phyloP scores from a whole-genome alignment of 495 filamentous ascomycete genomes.

The Penicillium atrosanguineum region DNA sequence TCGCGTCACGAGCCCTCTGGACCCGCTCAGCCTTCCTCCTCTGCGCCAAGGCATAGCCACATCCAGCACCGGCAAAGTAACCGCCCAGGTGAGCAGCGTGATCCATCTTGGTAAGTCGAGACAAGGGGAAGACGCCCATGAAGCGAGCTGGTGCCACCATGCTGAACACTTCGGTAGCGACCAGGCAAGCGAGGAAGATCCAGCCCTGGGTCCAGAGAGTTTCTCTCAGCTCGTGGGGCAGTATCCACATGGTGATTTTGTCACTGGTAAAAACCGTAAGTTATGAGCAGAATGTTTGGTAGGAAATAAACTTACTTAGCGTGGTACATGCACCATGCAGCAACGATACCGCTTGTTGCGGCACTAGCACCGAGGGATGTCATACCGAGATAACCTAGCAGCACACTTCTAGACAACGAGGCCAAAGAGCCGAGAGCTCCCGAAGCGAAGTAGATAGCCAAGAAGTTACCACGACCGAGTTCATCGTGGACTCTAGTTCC shows the following conservation, averaged over 20 bases:
- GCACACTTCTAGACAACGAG: conserved; percentile 58
- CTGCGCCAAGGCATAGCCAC: conserved; percentile 25
- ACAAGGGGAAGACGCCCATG: conserved; percentile 21
- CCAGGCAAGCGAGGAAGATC: conserved; percentile 34
- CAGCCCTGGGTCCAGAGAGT: conserved; percentile 34
- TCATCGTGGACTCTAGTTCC: conserved; percentile 76
- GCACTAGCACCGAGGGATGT: conserved; percentile 72
- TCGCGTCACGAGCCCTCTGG: conserved; percentile 16
- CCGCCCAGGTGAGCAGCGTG: conserved; percentile 74
- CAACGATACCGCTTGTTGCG: conserved; percentile 64
- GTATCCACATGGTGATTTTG: conserved; percentile 41
- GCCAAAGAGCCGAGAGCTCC: conserved; percentile 65
- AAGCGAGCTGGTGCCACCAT: conserved; percentile 28
- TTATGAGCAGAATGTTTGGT: not conserved
- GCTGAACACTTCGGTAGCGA: conserved; percentile 38
- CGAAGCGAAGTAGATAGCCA: conserved; percentile 70
- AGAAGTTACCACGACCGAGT: conserved; percentile 79
- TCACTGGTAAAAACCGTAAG: conserved; percentile 26
- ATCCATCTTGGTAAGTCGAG: conserved; percentile 49
- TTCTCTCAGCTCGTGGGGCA: conserved; percentile 39
- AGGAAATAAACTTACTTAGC: conserved; percentile 32
- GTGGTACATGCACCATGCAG: conserved; percentile 67
- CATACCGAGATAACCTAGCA: conserved; percentile 47
- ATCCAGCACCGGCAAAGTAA: conserved; percentile 49
- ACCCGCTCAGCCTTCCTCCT: conserved; percentile 16